Evolutionary conservation across 2,329 filamentous ascomycete species (phyloP), one percentile per base, ranked within the genome.

Genomic region (Pestalotiopsis sp.): DNA sequence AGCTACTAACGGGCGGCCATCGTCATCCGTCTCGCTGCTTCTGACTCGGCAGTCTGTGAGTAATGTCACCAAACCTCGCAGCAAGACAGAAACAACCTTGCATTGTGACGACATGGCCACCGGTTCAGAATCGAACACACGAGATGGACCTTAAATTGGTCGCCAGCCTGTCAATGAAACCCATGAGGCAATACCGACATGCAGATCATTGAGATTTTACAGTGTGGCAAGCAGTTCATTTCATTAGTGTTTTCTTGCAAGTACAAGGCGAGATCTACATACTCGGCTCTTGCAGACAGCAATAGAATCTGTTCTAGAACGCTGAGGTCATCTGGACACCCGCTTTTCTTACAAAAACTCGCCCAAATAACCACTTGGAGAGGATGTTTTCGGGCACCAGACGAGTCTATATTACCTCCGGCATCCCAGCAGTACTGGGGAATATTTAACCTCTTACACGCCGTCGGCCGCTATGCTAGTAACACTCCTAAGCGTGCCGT

Each of bases 401-500:
- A 52, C 17, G 20, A n/a, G 14, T n/a, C 45, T 52, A 36, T 36
- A 36, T 36, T 36, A 52, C 45, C 23, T 13, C 27, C 57, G 6
- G 14, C 7, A 27, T 13, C 23, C 27, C 27, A 23, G 57, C 57
- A 27, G 23, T 59, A 31, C 25, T 17, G 59, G 59, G 36, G 59
- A 62, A 36, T 62, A 62, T 62, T 62, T 31, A 62, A 62, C 17
- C 27, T 39, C n/a, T 62, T n/a, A 62, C 59, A 23, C 59, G 59
- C 59, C 59, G n/a, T 27, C 7, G 2, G 14, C 59, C 27, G 2
- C 36, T 27, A 36, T 36, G 17, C 7, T 12, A 20, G 14, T 59
- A 36, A 12, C 59, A 62, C 25, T 17, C 38, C 6, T 12, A 59
- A 59, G 57, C 27, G 59, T 62, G 27, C 59, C 59, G 59, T 39